These are phyloP conservation scores for Boeremia lycopersici DNA, from an alignment of 2,329 filamentous ascomycete species.

Conservation along the genomic window DNA sequence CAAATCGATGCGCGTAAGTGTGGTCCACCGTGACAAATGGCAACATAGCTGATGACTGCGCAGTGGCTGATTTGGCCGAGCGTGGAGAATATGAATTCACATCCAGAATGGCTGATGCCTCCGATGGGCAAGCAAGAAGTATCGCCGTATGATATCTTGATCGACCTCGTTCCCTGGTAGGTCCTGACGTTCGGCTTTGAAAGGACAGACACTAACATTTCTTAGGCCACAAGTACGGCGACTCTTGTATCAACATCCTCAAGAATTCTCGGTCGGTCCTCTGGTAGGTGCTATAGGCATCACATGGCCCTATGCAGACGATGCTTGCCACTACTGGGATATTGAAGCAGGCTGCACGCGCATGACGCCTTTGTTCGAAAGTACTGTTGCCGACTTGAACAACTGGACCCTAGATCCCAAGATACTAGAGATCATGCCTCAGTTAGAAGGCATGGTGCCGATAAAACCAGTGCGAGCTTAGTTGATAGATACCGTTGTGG, in stretches of 20 bases:
- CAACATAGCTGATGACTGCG: constrained; percentile 14
- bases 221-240: constrained; percentile 43
- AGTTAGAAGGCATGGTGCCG: constrained; percentile 40
- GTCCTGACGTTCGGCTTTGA: constrained; percentile 1
- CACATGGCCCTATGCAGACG: constrained; percentile 44
- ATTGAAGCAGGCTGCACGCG: constrained; percentile 42
- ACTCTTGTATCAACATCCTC: constrained; percentile 41
- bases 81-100: constrained; percentile 43
- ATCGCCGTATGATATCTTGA: constrained; percentile 39
- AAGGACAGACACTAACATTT: constrained; percentile 18
- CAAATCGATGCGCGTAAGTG: constrained; percentile 45
- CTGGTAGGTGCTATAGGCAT: constrained; percentile 39
- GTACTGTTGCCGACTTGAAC: constrained; percentile 37
- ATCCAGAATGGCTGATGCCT: constrained; percentile 45
- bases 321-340: constrained; percentile 47
- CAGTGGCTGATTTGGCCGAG: constrained; percentile 48
- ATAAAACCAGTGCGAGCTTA: constrained; percentile 22
- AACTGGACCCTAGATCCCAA: constrained; percentile 45
- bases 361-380: constrained; percentile 43
- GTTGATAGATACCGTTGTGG: constrained; percentile 1
- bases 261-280: constrained; percentile 34
- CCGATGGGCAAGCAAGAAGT: constrained; percentile 36
- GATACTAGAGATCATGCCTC: constrained; percentile 41
- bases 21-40: not conserved
- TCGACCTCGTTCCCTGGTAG: constrained; percentile 46